phyloP scores from a whole-genome alignment of 108 stramenopile species.

The Ochromonas danica region DNA sequence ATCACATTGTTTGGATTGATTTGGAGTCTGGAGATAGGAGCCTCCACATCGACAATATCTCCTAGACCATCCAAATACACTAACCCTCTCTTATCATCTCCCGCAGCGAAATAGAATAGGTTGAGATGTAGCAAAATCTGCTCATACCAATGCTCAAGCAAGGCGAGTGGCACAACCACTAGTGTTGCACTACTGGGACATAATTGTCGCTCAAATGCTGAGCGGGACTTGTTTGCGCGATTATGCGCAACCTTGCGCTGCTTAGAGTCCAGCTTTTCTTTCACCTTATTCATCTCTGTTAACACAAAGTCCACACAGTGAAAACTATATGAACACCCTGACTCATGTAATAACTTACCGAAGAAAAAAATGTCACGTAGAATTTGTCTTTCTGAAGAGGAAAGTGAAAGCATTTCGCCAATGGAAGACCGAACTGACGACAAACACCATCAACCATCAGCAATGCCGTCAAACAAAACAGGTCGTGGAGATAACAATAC shows the following conservation, averaged over 20 bases:
- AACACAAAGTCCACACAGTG: too few relatives aligned
- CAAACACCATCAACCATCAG: too few relatives aligned
- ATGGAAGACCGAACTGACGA: too few relatives aligned
- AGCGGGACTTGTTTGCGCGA: not conserved
- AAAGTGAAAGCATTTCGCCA: too few relatives aligned
- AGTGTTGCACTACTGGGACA: slow-evolving; percentile 62
- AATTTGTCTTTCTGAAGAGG: too few relatives aligned
- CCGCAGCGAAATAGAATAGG: not conserved
- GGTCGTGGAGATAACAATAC: too few relatives aligned
- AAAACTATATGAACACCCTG: too few relatives aligned
- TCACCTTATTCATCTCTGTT: not conserved
- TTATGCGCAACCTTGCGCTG: not conserved
- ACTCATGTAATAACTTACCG: too few relatives aligned
- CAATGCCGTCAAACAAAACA: too few relatives aligned
- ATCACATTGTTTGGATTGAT: slow-evolving; percentile 20
- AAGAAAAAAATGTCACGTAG: too few relatives aligned
- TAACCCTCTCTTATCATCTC: not conserved
- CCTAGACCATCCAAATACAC: not conserved
- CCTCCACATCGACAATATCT: slow-evolving; percentile 33
- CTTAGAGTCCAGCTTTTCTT: not conserved
- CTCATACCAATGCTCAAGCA: slow-evolving; percentile 72
- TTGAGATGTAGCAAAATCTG: slow-evolving; percentile 59
- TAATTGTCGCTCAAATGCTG: slow-evolving; percentile 33
- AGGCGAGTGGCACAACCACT: slow-evolving; percentile 68
- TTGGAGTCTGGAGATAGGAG: not conserved